Base-by-base conservation (phyloP, 225 moss, liverwort and hornwort genomes). In the Polytrichum formosum region DNA sequence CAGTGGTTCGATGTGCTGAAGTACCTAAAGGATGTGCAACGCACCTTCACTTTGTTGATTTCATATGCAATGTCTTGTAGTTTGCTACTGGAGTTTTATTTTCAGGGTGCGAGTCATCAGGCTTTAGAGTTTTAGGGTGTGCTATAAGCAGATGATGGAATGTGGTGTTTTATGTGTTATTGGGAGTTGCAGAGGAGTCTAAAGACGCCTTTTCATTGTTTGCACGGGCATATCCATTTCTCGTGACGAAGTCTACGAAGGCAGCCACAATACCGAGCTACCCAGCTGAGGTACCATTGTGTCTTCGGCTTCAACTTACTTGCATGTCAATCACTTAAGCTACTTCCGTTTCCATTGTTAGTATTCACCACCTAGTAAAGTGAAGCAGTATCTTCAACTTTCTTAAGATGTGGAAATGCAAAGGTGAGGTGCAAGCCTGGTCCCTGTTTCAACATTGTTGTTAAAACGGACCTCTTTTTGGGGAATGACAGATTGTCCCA, bases 201-300 rank as follows among this genome's bases (percentile, higher is more conserved):
- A 76, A 68, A 66, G 85, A 85, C 53, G 67, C 85, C 1, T 85
- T 76, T 26, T 70, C 76, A 59, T 73, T 73, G 23, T 85, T 85
- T 74, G 78, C 85, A 69, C 81, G 76, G 53, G 70, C 61, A 26
- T 85, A 85, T 68, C 85, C 85, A 23, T 85, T 85, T 68, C 78
- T 85, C 23, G 85, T 85, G 6, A 81, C 85, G 5, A 79, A 70
- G 67, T 85, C 85, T 54, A 75, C 62, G 28, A 85, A 85, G 67
- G 75, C 81, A 64, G 81, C 67, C 46, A 63, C 67, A 56, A 56
- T 79, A 63, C 76, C 85, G 33, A 81, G 85, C 56, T 85, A 85
- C 67, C 85, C 85, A 67, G 76, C 85, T 18, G 81, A 85, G 85
- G 85, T 85, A 65, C 65, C 65, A 33, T 22, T 65, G 33, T 31